A percentile compares a stretch with the other conserved stretches of the same genome.
Conservation (phyloP, 1,284 basidiomycete genomes). For the Golubevia pallescens region DNA sequence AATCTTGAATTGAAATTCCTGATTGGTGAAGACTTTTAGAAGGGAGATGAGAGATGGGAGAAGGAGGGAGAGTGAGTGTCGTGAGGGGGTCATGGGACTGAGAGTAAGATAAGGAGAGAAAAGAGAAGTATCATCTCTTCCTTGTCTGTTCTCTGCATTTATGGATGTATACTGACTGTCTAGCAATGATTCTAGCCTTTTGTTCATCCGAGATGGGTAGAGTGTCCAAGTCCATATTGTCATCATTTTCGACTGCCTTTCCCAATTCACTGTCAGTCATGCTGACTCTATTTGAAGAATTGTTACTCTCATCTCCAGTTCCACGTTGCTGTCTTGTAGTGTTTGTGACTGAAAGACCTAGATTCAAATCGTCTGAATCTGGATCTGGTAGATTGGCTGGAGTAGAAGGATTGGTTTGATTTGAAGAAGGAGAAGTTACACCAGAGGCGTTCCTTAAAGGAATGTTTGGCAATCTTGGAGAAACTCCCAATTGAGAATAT, state of each 20-base stretch:
- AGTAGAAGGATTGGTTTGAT: not conserved
- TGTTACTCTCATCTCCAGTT: not conserved
- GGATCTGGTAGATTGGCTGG: not conserved
- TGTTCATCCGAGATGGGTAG: constrained; percentile 49
- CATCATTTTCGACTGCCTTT: not conserved
- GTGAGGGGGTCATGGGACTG: too few relatives aligned
- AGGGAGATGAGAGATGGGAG: not conserved
- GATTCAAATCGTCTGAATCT: not conserved
- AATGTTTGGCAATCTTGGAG: not conserved
- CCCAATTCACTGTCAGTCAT: not conserved
- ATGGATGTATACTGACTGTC: constrained; percentile 18
- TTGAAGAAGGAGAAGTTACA: not conserved
- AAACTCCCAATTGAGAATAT: not conserved
- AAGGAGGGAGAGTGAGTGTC: constrained; percentile 2
- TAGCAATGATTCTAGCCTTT: constrained; percentile 46
- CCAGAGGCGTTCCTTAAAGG: not conserved
- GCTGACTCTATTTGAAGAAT: not conserved
- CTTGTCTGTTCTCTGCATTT: not conserved
- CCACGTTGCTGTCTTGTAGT: not conserved
- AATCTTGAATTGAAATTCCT: constrained; percentile 26
- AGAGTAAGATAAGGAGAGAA: constrained; percentile 4
- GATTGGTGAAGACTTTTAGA: not conserved
- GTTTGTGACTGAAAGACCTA: not conserved
- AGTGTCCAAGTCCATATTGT: constrained; percentile 28
- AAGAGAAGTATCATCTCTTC: not conserved